Base-by-base conservation (phyloP, 441 rosid genomes). In the Hura crepitans region DNA sequence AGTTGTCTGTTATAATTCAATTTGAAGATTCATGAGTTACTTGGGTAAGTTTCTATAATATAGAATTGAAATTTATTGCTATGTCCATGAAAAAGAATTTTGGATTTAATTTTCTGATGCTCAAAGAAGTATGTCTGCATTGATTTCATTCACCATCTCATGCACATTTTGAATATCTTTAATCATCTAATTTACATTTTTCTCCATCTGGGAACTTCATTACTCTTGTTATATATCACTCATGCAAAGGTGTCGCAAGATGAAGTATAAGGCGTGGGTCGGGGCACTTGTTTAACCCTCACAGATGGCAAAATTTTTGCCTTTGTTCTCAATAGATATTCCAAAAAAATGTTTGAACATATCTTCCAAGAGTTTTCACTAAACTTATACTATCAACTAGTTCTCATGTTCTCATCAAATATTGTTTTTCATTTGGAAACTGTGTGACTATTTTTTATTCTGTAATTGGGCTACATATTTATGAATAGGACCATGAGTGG, bases 401-500 rank as follows among this genome's bases (percentile, higher is more conserved):
- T 57, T 51, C 23, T 31, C 23, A 51, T 57, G 17, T 42, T 59
- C 31, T 70, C 35, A 63, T 64, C 37, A 25, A 39, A 63, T 50
- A 11, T 22, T 31, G 3, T 68, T 50, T n/a, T 61, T 45, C 58
- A 60, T 53, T 69, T 23, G 46, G 51, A n/a, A 33, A 14, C n/a
- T 18, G 43, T 18, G 5, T 51, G 46, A 39, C 31, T 69, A 18
- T 61, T 46, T 22, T 60, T 42, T 31, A 62, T 63, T 46, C 28
- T 58, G 33, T 59, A 61, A 64, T 51, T 69, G 15, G 10, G 28
- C 60, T 61, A 45, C 17, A 9, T 59, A 39, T 79, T 70, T 30
- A 79, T 74, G 66, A 55, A 73, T 74, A 92, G 99, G 97, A 94
- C 71, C 94, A 86, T 66, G 96, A 94, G 70, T 94, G 99, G 99